phyloP scores from a whole-genome alignment of 192 early-diverging fungal genomes.

The Linnemannia elongata region DNA sequence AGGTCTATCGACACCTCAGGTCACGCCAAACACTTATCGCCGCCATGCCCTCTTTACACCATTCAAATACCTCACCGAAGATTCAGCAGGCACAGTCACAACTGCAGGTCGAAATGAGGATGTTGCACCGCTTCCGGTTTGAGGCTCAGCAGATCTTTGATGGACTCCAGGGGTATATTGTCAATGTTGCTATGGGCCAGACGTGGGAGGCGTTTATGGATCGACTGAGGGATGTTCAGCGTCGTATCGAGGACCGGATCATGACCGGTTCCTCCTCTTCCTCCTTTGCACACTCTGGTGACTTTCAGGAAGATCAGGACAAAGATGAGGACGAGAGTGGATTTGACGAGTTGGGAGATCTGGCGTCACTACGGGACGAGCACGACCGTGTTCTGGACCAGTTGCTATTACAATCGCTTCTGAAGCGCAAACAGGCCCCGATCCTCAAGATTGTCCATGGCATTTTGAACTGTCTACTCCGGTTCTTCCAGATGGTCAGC shows the following conservation, averaged over 20 bases:
- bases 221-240: slow-evolving; percentile 28
- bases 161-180: slow-evolving; percentile 60
- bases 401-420: slow-evolving; percentile 60
- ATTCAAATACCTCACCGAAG: not conserved
- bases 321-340: slow-evolving; percentile 5
- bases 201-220: slow-evolving; percentile 64
- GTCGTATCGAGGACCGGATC: slow-evolving; percentile 37
- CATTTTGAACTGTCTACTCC: slow-evolving; percentile 51
- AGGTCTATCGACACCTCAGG: slow-evolving; percentile 46
- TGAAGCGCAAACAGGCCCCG: slow-evolving; percentile 60
- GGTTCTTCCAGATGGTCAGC: slow-evolving; percentile 21
- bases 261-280: not conserved
- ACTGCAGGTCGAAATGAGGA: slow-evolving; percentile 22
- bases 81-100: not conserved
- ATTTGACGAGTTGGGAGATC: slow-evolving; percentile 20
- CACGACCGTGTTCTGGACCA: slow-evolving; percentile 64
- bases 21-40: slow-evolving; percentile 27
- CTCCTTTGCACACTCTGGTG: not conserved
- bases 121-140: slow-evolving; percentile 61
- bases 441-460: slow-evolving; percentile 56
- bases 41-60: not conserved
- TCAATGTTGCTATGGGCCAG: slow-evolving; percentile 55
- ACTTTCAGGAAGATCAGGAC: not conserved
- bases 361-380: slow-evolving; percentile 56
- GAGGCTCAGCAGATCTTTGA: slow-evolving; percentile 63